Base-by-base conservation (phyloP, 2,329 filamentous ascomycete species). In the Colletotrichum filicis region DNA sequence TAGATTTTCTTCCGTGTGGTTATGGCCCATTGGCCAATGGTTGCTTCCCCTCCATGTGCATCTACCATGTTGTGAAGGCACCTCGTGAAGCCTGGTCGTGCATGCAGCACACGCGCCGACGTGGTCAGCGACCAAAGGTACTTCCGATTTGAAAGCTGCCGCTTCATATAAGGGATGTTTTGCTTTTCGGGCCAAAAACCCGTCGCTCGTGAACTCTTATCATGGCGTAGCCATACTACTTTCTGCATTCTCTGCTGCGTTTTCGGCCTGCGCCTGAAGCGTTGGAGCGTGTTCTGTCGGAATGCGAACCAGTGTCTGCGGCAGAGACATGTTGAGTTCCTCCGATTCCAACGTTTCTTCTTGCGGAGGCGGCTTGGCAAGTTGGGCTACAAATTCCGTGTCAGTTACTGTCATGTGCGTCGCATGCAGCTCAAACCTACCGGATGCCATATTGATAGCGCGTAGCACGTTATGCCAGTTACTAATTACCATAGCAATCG, bases 381-480 rank as follows among this genome's bases (percentile, higher is more conserved):
- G 86, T 86, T 94, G 94, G 69, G 90, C 93, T 95, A 74, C 7
- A 32, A 26, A 6, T 53, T 19, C 4, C 8, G 66, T 59, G 56
- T 73, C 35, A 73, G 71, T 52, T 14, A 49, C n/a, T 35, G 11
- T 19, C 35, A 24, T 16, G 19, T 49, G 28, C 28, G 22, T n/a
- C 22, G 56, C 66, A 56, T 49, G 62, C 37, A 46, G 52, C 8
- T 14, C 9, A 5, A 32, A 84, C 91, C 79, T 87, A 95, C 94
- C 89, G 73, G 93, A 95, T 74, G 94, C 94, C 93, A 97, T 95
- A 79, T 93, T 93, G 79, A 97, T 95, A 55, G 94, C 94, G 76
- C 93, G 88, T 73, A 97, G 87, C 75, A 97, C 94, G 77, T 94
- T 95, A 82, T 95, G 93, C 94, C 94, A 97, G 81, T 97, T 97